Percentiles rank a stretch among this genome's conserved stretches.
Conservation (phyloP, 2,329 filamentous ascomycete genomes). For the Clathrospora elynae region DNA sequence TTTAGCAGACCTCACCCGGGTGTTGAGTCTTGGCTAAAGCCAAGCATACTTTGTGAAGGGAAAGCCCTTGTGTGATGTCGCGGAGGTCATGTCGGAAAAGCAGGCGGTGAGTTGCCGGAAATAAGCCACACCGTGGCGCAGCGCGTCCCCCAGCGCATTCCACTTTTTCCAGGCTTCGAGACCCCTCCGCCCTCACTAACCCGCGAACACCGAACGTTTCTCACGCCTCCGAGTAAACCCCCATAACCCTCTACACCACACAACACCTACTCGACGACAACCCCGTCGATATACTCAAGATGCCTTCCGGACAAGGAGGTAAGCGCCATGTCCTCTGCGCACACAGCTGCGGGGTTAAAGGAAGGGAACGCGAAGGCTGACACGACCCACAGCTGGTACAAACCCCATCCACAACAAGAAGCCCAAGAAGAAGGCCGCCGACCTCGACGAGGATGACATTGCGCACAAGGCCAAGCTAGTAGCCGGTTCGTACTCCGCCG, state of each 20-base stretch:
- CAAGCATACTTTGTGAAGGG: too few relatives aligned
- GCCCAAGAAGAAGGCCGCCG: slow-evolving; percentile 76
- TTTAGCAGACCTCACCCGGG: too few relatives aligned
- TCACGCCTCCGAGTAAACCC: slow-evolving; percentile 20
- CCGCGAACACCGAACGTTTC: slow-evolving; percentile 22
- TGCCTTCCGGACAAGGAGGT: slow-evolving; percentile 59
- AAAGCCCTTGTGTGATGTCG: too few relatives aligned
- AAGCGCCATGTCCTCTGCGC: slow-evolving; percentile 24
- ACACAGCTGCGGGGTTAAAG: slow-evolving; percentile 10
- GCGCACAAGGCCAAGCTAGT: slow-evolving; percentile 83
- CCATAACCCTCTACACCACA: neutral
- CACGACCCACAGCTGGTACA: slow-evolving; percentile 51
- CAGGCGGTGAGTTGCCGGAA: too few relatives aligned
- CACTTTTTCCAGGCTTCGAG: slow-evolving; percentile 18
- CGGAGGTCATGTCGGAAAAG: too few relatives aligned
- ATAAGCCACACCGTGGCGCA: slow-evolving; percentile 10
- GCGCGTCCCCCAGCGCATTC: slow-evolving; percentile 9
- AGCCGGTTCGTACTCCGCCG: slow-evolving; percentile 71
- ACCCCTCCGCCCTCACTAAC: slow-evolving; percentile 27
- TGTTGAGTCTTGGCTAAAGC: too few relatives aligned
- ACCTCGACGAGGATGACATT: slow-evolving; percentile 84
- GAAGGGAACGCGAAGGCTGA: slow-evolving; percentile 24
- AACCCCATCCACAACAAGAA: slow-evolving; percentile 72
- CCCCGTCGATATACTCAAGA: slow-evolving; percentile 37
- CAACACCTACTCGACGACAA: slow-evolving; percentile 1